phyloP scores from a whole-genome alignment of 495 filamentous ascomycete genomes.

The Talaromyces adpressus region DNA sequence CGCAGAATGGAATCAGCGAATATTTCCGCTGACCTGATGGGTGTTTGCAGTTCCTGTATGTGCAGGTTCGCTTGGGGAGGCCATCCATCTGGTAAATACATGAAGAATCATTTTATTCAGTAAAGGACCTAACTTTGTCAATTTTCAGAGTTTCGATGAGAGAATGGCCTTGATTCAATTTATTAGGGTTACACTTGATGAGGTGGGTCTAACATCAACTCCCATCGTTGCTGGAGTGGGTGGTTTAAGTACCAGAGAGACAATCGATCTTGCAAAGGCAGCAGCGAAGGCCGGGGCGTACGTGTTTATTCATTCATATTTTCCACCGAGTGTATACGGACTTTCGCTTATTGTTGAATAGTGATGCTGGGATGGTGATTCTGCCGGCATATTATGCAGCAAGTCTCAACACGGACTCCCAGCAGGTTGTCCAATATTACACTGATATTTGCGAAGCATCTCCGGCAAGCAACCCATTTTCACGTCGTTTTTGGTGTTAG shows the following conservation, averaged over 20 bases:
- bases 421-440: conserved; percentile 17
- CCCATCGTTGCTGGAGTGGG: conserved; percentile 17
- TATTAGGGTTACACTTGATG: conserved; percentile 14
- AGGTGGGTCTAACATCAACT: conserved; percentile 13
- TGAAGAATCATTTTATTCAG: too few species aligned
- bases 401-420: conserved; percentile 13
- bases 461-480: too few species aligned
- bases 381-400: conserved; percentile 19
- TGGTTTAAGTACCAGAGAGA: conserved; percentile 17
- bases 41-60: conserved; percentile 15
- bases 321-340: not conserved
- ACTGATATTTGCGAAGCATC: conserved; percentile 17
- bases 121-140: too few species aligned
- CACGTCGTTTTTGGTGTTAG: too few species aligned
- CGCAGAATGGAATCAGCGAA: not conserved
- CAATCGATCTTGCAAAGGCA: conserved; percentile 11
- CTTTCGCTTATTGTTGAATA: not conserved
- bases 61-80: conserved; percentile 18
- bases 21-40: not conserved
- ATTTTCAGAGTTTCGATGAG: conserved; percentile 14
- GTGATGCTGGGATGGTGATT: conserved; percentile 20
- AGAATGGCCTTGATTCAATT: conserved; percentile 15
- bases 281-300: conserved; percentile 17
- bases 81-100: conserved; percentile 14
- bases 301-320: not conserved